These are phyloP conservation scores for Fusarium udum DNA, from an alignment of 2,329 filamentous ascomycete species.

Conservation along the genomic window DNA sequence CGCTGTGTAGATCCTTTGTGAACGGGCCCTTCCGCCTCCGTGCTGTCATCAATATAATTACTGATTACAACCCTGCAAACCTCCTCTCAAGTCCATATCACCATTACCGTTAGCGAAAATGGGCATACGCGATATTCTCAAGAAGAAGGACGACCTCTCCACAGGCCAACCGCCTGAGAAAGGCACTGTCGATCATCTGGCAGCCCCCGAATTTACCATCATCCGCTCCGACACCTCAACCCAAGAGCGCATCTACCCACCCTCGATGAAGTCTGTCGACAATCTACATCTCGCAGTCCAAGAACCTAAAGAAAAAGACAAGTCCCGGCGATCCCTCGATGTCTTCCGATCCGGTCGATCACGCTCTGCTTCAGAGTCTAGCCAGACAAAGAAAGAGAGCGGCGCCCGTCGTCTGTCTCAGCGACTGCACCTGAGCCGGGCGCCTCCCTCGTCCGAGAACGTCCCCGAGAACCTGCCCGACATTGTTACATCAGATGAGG, in stretches of 20 bases:
- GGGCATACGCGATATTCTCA: conserved; percentile 63
- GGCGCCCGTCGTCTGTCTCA: conserved; percentile 67
- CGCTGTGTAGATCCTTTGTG: conserved; percentile 18
- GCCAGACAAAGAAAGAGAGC: conserved; percentile 49
- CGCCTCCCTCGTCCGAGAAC: conserved; percentile 71
- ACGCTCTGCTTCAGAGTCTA: conserved; percentile 58
- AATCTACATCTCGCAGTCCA: conserved; percentile 47
- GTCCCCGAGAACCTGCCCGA: conserved; percentile 83
- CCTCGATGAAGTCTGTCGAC: conserved; percentile 50
- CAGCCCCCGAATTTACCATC: conserved; percentile 78
- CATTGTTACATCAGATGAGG: conserved; percentile 70
- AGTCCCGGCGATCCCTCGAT: conserved; percentile 56
- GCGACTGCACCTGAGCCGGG: conserved; percentile 72
- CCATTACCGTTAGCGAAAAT: conserved; percentile 46
- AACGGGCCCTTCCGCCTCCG: conserved; percentile 18
- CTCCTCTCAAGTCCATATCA: background rate
- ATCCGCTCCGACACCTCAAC: conserved; percentile 84
- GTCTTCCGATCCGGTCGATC: conserved; percentile 58
- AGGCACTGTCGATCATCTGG: conserved; percentile 50
- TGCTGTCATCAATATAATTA: background rate
- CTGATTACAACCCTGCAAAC: background rate
- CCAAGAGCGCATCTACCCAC: conserved; percentile 80
- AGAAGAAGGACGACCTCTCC: conserved; percentile 61
- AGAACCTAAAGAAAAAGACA: conserved; percentile 45
- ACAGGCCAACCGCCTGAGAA: conserved; percentile 48